Evolutionary conservation across 2,329 filamentous ascomycete genomes (phyloP).

Genomic region (Colletotrichum theobromicola): DNA sequence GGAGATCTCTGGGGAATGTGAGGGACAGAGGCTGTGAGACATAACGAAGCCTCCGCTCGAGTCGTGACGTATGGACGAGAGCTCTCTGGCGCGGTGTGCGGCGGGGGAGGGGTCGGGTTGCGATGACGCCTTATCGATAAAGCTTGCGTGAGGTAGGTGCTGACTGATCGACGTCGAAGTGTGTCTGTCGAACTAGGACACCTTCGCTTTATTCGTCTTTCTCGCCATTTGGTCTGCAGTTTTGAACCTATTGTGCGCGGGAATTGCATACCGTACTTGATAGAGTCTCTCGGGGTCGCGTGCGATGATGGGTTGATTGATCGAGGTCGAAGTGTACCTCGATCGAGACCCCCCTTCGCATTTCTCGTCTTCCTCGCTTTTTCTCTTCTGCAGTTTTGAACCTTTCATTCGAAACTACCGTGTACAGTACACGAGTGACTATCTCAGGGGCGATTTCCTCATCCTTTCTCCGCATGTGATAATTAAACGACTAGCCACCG

Average conservation of each 20-base stretch:
- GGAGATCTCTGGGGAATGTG: background rate
- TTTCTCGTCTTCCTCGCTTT: background rate
- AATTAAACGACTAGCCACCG: background rate
- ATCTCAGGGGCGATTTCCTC: background rate
- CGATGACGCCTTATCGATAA: slow-evolving; percentile 20
- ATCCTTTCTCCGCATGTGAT: background rate
- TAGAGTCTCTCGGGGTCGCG: background rate
- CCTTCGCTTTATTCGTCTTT: background rate
- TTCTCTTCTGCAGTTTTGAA: background rate
- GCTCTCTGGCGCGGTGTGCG: background rate
- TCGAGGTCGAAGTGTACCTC: background rate
- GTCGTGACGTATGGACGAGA: background rate
- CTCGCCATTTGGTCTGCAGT: background rate
- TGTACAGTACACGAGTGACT: background rate
- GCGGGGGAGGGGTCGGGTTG: background rate
- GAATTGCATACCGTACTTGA: background rate
- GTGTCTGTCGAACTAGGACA: background rate
- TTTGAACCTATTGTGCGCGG: background rate
- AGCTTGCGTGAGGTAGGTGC: background rate
- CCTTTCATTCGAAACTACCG: background rate
- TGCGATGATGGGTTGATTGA: background rate
- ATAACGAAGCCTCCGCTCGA: background rate
- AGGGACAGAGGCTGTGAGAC: background rate
- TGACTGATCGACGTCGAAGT: background rate
- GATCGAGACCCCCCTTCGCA: background rate